Base-by-base conservation (phyloP, 2,329 filamentous ascomycete species). In the Pseudogymnoascus destructans region DNA sequence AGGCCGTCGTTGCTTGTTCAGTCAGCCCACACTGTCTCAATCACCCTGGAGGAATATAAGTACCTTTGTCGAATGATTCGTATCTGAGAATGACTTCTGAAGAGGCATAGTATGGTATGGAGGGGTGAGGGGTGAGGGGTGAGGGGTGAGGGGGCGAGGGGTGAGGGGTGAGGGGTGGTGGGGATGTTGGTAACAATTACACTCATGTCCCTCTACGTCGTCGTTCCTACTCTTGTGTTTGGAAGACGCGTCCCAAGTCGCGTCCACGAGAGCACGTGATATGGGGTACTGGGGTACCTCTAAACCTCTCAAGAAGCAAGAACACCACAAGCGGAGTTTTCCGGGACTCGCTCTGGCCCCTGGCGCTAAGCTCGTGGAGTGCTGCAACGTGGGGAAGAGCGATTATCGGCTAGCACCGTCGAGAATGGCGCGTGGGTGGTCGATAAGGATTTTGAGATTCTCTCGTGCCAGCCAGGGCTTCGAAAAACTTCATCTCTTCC, bases 11-110 rank as follows among this genome's bases (percentile, higher is more conserved):
- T 69, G 62, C 59, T 56, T 23, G 5, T 56, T 1, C 5, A 10
- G 54, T 56, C 13, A 40, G 25, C 32, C 36, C 19, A 17, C 54
- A 32, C 19, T 52, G 36, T 30, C 7, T 52, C 36, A 13, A 4
- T 15, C 21, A n/a, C 35, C 56, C 3, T 52, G 23, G 56, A 27
- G 11, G 19, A 57, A 57, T 57, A 57, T 17, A 56, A 21, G 23
- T 56, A 56, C 61, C 59, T 64, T 68, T 35, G 62, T 55, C 13
- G 69, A 68, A 58, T 69, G 66, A 58, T 68, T 68, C 60, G 66
- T 64, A 27, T 70, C 69, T 13, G 68, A 70, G 58, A 70, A 71
- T 2, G 69, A 71, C 58, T 68, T 70, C 59, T 70, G 69, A 33
- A 70, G 61, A 61, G 68, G 68, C 68, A 70, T 70, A 52, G 5